Evolutionary conservation across 208 protist genomes (phyloP).

Genomic region (Trypanosoma rangeli): DNA sequence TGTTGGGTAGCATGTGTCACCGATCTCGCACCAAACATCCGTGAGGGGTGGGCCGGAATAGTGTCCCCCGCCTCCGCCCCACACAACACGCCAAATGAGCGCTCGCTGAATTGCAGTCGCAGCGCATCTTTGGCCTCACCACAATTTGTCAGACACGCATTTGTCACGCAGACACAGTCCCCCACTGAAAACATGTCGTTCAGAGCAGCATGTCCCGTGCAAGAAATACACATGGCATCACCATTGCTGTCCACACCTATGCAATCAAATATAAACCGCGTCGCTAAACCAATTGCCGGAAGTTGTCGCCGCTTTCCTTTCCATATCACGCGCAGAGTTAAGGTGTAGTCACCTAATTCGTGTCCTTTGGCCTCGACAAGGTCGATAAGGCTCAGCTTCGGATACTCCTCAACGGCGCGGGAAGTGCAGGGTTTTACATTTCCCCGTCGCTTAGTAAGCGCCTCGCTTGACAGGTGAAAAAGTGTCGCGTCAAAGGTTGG

Average conservation of each 20-base stretch:
- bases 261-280: slow-evolving; percentile 35
- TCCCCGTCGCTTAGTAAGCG: slow-evolving; percentile 32
- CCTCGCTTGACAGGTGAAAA: slow-evolving; percentile 48
- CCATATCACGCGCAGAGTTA: slow-evolving; percentile 62
- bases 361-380: slow-evolving; percentile 37
- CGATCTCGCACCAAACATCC: slow-evolving; percentile 40
- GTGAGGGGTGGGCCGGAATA: slow-evolving; percentile 36
- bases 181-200: slow-evolving; percentile 26
- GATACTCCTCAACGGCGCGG: not conserved
- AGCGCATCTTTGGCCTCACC: slow-evolving; percentile 33
- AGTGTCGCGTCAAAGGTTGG: slow-evolving; percentile 29
- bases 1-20: slow-evolving; percentile 37
- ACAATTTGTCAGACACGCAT: slow-evolving; percentile 29
- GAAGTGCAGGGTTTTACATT: slow-evolving; percentile 1
- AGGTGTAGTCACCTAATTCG: slow-evolving; percentile 39
- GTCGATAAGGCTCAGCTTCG: slow-evolving; percentile 35
- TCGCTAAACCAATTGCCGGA: not conserved
- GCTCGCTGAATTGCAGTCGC: slow-evolving; percentile 47
- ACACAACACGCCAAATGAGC: slow-evolving; percentile 31
- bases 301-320: slow-evolving; percentile 33
- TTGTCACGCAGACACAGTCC: slow-evolving; percentile 33
- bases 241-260: slow-evolving; percentile 57
- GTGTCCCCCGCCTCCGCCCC: not conserved
- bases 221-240: slow-evolving; percentile 38
- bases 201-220: slow-evolving; percentile 28